Base-by-base conservation (phyloP, 2,329 filamentous ascomycete genomes). In the Blastomyces percursus region DNA sequence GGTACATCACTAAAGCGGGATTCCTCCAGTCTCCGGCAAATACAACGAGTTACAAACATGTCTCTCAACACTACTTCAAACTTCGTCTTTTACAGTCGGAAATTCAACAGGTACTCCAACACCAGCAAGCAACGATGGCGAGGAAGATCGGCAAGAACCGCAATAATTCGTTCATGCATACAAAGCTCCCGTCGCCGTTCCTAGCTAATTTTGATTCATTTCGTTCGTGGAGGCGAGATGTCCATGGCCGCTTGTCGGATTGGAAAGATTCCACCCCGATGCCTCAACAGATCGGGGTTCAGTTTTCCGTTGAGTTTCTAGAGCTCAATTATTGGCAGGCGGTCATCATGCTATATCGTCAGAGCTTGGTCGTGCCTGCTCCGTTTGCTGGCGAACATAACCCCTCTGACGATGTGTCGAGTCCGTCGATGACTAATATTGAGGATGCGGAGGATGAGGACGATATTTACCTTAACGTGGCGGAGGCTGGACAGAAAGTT, bases 271-370 rank as follows among this genome's bases (percentile, higher is more conserved):
- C 86, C 5, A 88, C 91, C 1, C 94, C 93, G 0, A 87, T 84
- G 0, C 86, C 88, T 65, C 77, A 84, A 27, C 86, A 94, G 63
- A 96, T 90, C 0, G 92, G 92, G 0, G 94, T 97, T 2, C 86
- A 86, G 3, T 97, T 97, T 73, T 91, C 89, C 0, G 86, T 90
- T 1, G 88, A 96, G 62, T 96, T 97, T 69, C 77, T 96, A 4
- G 91, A 96, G 69, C 81, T 97, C 64, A 97, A 97, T 74, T 97
- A 97, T 75, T 97, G 93, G 92, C 93, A 96, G 73, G 91, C 91
- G 3, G 86, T 97, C 64, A 95, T 96, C 67, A 91, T 96, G 87
- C 83, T 97, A 24, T 97, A 97, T 73, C 83, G 93, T 62, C 93
- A 96, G 74, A 94, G 91, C 73, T 76, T 96, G 65, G 88, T 90